Conservation (phyloP, 345 rosid species). For the Fremontodendron californicum region DNA sequence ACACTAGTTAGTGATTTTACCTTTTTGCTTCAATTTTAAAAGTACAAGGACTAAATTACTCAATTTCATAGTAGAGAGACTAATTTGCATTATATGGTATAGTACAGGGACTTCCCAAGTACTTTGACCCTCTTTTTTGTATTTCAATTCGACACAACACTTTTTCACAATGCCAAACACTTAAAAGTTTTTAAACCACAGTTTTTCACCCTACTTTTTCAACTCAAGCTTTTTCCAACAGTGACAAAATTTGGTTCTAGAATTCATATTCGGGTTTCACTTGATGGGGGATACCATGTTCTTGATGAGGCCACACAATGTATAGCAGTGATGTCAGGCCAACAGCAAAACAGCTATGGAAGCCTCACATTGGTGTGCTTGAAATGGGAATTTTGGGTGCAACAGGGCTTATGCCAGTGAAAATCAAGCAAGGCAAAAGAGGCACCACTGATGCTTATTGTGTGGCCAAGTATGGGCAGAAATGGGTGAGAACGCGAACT, state of each 20-base stretch:
- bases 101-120: no score
- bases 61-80: no score
- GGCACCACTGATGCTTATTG: conserved; percentile 59
- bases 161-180: no score
- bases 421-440: conserved; percentile 50
- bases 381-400: conserved; percentile 72
- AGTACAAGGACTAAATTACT: no score
- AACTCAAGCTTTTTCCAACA: no score
- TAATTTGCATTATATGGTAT: no score
- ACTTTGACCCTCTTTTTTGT: no score
- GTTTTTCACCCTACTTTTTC: no score
- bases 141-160: no score
- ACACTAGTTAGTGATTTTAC: no score
- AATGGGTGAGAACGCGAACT: conserved; percentile 70
- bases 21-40: no score
- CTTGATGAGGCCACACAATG: conserved; percentile 61
- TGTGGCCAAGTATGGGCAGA: conserved; percentile 69
- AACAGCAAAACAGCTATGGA: conserved; percentile 59
- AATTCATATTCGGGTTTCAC: conserved; percentile 55
- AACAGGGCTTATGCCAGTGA: conserved; percentile 53
- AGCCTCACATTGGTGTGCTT: conserved; percentile 68
- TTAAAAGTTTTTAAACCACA: no score
- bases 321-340: conserved; percentile 59
- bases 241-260: conserved; percentile 43
- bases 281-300: conserved; percentile 73